A percentile compares a stretch with the other conserved stretches of the same genome.
These are phyloP conservation scores for Didymellaceae sp. DNA, from an alignment of 2,329 filamentous ascomycete genomes.

Conservation along the genomic window DNA sequence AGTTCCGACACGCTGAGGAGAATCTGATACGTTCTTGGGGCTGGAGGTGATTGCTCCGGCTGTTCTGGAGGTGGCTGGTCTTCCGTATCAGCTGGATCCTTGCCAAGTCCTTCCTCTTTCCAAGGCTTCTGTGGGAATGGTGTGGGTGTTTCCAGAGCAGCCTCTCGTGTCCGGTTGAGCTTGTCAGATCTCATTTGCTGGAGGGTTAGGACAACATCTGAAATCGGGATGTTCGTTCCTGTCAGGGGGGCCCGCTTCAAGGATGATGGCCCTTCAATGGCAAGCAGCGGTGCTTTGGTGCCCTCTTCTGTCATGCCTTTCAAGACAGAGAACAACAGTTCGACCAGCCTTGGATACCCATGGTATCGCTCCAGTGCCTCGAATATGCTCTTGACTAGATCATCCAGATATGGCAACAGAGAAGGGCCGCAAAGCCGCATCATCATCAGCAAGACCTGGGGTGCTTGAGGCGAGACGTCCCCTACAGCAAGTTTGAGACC, in stretches of 20 bases:
- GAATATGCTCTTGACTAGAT: constrained; percentile 89
- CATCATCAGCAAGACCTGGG: constrained; percentile 94
- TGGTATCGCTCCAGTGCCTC: constrained; percentile 93
- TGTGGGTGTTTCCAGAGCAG: constrained; percentile 21
- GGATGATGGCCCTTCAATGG: constrained; percentile 35
- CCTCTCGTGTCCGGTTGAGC: constrained; percentile 32
- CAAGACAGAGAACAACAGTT: constrained; percentile 82
- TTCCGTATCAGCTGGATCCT: constrained; percentile 43
- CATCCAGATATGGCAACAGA: constrained; percentile 87
- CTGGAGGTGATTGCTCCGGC: constrained; percentile 64
- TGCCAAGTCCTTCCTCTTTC: constrained; percentile 43
- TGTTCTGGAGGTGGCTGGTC: constrained; percentile 32
- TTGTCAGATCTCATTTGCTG: constrained; percentile 45
- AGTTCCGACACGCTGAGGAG: constrained; percentile 81
- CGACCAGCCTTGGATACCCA: constrained; percentile 85
- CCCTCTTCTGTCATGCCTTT: constrained; percentile 85
- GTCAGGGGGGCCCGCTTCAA: not conserved
- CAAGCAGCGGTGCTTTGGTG: constrained; percentile 62
- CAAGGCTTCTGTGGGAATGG: constrained; percentile 44
- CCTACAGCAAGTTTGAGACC: constrained; percentile 88
- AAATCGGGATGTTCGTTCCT: constrained; percentile 20
- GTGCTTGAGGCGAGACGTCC: constrained; percentile 88
- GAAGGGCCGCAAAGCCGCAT: constrained; percentile 81
- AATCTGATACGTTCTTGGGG: constrained; percentile 79
- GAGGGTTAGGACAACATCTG: constrained; percentile 37